Evolutionary conservation across 192 early-diverging fungal species (phyloP), one percentile per base, ranked within the genome.

Genomic region (Podila minutissima): DNA sequence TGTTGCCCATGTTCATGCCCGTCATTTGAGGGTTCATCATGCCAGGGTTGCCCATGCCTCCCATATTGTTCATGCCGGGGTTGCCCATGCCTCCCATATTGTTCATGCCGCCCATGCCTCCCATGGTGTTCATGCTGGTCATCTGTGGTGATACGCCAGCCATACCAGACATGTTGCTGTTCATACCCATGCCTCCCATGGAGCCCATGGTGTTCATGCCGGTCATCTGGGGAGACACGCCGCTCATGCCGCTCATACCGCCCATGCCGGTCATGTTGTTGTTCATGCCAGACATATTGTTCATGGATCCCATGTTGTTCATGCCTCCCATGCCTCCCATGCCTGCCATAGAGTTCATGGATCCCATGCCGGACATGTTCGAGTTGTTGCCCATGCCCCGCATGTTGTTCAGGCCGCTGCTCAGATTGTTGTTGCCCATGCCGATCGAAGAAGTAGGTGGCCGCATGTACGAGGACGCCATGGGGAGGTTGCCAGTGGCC

Each of bases 381-480:
- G 22, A 10, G 62, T 64, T 64, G 37, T 41, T 41, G 37, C n/a
- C n/a, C 62, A 64, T 64, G 19, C 62, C 62, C 35, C 67, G 17
- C 55, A 35, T 69, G 41, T 22, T 71, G 59, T 62, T 71, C 41
- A 32, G 22, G 26, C 29, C 51, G 29, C 50, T 72, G 49, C 37
- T 66, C 12, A 51, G 61, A 33, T 49, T 74, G 26, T 33, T 17
- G 50, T 9, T 22, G 28, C 65, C 60, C 10, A 50, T 53, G 5
- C 65, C 31, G 3, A 69, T 69, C 10, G 71, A 67, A 11, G 66
- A 61, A 5, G 77, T 81, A 8, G 77, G 77, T 4, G 77, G 70
- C 10, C 77, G 71, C 77, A 81, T 81, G 58, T 81, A 81, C 12
- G 77, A 81, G 29, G 77, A 81, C 2, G 77, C 60, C 77, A 81